Conservation (phyloP, 352 stramenopile genomes). For the Aphanomyces cochlioides region DNA sequence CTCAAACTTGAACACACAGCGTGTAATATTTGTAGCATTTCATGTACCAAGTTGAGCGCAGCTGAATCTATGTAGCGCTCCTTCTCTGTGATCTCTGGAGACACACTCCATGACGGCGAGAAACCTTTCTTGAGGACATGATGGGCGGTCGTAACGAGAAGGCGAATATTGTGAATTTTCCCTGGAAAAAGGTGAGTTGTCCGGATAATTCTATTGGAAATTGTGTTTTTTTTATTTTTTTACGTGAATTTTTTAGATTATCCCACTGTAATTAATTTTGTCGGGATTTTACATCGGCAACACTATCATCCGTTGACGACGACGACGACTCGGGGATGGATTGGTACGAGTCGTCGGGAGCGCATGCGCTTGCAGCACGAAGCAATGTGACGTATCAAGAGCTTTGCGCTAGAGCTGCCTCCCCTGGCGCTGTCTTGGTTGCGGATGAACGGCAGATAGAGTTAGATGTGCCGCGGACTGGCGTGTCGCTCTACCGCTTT, state of each 20-base stretch:
- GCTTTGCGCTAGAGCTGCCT: neutral
- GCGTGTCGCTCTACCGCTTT: slow-evolving; percentile 53
- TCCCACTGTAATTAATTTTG: slow-evolving; percentile 1
- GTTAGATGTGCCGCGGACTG: slow-evolving; percentile 58
- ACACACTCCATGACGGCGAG: no score
- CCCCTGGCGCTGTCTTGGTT: slow-evolving; percentile 36
- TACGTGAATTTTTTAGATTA: neutral
- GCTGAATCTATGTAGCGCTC: no score
- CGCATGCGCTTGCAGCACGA: slow-evolving; percentile 21
- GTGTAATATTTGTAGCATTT: no score
- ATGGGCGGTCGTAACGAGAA: no score
- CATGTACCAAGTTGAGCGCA: no score
- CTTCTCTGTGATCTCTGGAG: no score
- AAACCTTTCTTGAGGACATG: no score
- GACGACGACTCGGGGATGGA: slow-evolving; percentile 9
- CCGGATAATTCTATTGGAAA: no score
- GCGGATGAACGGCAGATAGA: slow-evolving; percentile 66
- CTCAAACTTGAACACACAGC: no score
- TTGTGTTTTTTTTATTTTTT: neutral
- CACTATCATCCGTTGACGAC: neutral
- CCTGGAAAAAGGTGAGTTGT: no score
- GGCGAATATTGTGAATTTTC: no score
- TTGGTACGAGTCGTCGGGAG: slow-evolving; percentile 25
- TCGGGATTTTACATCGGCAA: slow-evolving; percentile 25
- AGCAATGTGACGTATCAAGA: slow-evolving; percentile 24